These are phyloP conservation scores for Aegilops speltoides DNA, from an alignment of 176 grass and related monocot genomes.

Conservation along the genomic window DNA sequence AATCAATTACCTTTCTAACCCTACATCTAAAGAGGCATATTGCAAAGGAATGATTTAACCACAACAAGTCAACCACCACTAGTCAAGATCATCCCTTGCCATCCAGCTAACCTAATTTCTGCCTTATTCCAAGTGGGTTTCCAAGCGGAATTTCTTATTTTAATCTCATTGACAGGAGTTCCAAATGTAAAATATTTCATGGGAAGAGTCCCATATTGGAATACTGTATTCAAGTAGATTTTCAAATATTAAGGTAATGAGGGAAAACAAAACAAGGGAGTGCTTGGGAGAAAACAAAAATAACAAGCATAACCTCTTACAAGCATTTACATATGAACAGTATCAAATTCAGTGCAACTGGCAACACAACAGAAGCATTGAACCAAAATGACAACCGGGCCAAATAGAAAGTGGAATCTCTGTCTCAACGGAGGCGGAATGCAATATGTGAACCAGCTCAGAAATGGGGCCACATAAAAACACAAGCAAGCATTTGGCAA, in stretches of 20 bases:
- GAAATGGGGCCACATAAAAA: background rate
- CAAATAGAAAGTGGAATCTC: background rate
- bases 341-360: background rate
- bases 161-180: background rate
- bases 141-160: background rate
- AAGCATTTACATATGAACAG: background rate
- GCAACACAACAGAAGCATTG: background rate
- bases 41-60: too few species aligned
- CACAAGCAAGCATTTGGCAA: background rate
- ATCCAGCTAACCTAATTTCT: background rate
- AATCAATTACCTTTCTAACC: background rate
- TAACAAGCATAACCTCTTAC: too few species aligned
- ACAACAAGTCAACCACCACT: background rate
- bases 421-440: background rate
- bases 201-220: background rate
- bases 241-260: background rate
- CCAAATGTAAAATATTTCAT: background rate
- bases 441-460: background rate
- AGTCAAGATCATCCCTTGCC: background rate
- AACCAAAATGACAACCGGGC: background rate
- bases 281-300: background rate
- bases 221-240: background rate
- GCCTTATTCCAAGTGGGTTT: background rate
- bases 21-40: background rate
- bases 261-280: background rate